Evolutionary conservation across 2,329 filamentous ascomycete genomes (phyloP).

Genomic region (Hymenoscyphus linearis): DNA sequence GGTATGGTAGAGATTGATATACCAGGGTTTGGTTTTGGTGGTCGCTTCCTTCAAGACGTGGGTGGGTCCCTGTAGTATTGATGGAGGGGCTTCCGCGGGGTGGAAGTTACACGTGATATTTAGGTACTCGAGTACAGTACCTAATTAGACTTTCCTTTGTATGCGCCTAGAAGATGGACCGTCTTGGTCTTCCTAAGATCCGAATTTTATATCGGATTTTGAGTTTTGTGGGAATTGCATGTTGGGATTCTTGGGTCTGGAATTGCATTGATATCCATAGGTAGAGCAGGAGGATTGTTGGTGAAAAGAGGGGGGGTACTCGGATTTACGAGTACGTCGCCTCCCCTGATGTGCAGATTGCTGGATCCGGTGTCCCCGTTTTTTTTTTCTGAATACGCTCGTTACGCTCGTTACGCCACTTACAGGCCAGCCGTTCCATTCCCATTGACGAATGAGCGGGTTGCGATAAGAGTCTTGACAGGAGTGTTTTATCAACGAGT

Average conservation of each 20-base stretch:
- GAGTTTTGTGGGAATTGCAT: background rate
- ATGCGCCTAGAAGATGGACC: background rate
- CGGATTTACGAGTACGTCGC: too few relatives aligned
- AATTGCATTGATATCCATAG: too few relatives aligned
- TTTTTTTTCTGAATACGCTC: too few relatives aligned
- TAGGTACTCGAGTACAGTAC: too few relatives aligned
- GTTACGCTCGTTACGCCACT: background rate
- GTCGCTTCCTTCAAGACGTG: conserved; percentile 6
- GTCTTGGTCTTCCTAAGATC: too few relatives aligned
- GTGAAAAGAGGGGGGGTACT: too few relatives aligned
- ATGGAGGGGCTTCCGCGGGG: conserved; percentile 9
- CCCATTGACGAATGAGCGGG: conserved; percentile 16
- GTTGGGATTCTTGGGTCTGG: too few relatives aligned
- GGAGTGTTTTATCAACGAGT: conserved; percentile 21
- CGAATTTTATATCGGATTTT: background rate
- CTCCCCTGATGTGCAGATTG: background rate
- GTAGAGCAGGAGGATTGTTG: background rate
- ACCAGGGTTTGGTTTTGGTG: too few relatives aligned
- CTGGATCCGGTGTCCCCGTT: too few relatives aligned
- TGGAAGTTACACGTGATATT: too few relatives aligned
- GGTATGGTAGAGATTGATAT: too few relatives aligned
- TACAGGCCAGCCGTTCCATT: conserved; percentile 5
- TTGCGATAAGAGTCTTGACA: conserved; percentile 26
- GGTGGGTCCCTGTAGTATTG: background rate
- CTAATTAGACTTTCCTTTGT: too few relatives aligned